phyloP scores from a whole-genome alignment of 2,329 filamentous ascomycete species.

The Ophiocordyceps unilateralis region DNA sequence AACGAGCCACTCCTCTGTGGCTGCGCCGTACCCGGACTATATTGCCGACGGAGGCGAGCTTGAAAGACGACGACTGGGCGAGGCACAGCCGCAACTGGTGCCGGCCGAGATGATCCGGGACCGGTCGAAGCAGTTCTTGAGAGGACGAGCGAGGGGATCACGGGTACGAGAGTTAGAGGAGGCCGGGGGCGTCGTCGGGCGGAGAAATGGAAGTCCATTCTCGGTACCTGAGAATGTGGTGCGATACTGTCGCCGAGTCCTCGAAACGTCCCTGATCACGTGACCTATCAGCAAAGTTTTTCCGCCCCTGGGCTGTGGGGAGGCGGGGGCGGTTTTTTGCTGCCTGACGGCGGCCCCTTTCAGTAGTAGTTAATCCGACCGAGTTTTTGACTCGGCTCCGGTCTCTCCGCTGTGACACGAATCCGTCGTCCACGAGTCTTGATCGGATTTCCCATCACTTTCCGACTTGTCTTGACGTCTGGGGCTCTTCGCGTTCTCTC shows the following conservation, averaged over 20 bases:
- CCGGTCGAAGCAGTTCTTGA: no score
- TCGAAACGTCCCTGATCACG: neutral
- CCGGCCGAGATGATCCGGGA: constrained; percentile 5
- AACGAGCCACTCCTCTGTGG: no score
- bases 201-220: no score
- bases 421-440: neutral
- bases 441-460: no score
- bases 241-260: neutral
- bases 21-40: constrained; percentile 5
- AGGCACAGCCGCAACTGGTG: constrained; percentile 7
- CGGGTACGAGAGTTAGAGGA: no score
- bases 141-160: no score
- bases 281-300: neutral
- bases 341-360: constrained; percentile 12
- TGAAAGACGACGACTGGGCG: constrained; percentile 5
- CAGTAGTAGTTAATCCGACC: neutral
- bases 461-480: neutral
- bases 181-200: no score
- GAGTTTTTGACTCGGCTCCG: neutral
- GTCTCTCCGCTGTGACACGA: neutral
- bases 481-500: neutral
- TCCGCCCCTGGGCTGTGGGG: neutral
- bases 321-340: constrained; percentile 6
- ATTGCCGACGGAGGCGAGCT: constrained; percentile 7
- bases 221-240: no score